A percentile compares a stretch with the other conserved stretches of the same genome.
Conservation (phyloP, 805 yeast species). For the Pichia heedii region DNA sequence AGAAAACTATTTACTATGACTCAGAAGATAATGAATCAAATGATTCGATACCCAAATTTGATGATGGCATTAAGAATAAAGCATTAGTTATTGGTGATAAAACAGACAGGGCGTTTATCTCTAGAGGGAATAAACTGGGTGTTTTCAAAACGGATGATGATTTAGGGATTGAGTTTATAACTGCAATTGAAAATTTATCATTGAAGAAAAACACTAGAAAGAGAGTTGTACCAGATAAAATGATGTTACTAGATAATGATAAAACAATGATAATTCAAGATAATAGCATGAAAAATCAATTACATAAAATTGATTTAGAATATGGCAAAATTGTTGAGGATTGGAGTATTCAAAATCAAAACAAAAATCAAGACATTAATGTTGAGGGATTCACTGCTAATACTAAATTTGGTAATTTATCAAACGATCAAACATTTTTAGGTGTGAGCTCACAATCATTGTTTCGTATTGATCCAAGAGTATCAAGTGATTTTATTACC, state of each 20-base stretch:
- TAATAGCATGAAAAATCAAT: slow-evolving; percentile 31
- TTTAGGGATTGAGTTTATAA: slow-evolving; percentile 43
- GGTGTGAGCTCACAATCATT: slow-evolving; percentile 60
- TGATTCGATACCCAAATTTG: slow-evolving; percentile 23
- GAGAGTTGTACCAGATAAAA: slow-evolving; percentile 44
- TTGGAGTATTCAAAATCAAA: slow-evolving; percentile 47
- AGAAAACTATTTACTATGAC: not conserved
- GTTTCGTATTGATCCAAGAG: slow-evolving; percentile 76
- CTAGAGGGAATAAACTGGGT: slow-evolving; percentile 72
- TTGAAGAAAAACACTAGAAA: slow-evolving; percentile 38
- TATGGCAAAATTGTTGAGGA: slow-evolving; percentile 81
- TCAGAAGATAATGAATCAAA: slow-evolving; percentile 33
- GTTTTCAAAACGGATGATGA: slow-evolving; percentile 58
- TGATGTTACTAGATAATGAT: slow-evolving; percentile 76
- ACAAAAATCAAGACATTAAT: slow-evolving; percentile 27
- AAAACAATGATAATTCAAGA: slow-evolving; percentile 58
- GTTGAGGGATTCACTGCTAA: slow-evolving; percentile 58
- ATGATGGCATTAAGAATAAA: slow-evolving; percentile 35
- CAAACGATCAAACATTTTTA: slow-evolving; percentile 63
- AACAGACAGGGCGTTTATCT: slow-evolving; percentile 68
- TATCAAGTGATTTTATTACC: slow-evolving; percentile 48
- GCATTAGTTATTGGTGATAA: slow-evolving; percentile 62
- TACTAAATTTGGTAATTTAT: slow-evolving; percentile 64
- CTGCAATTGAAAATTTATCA: slow-evolving; percentile 57
- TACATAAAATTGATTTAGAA: slow-evolving; percentile 72